Evolutionary conservation across 108 stramenopile genomes (phyloP).

Genomic region (Parietichytrium sp.): DNA sequence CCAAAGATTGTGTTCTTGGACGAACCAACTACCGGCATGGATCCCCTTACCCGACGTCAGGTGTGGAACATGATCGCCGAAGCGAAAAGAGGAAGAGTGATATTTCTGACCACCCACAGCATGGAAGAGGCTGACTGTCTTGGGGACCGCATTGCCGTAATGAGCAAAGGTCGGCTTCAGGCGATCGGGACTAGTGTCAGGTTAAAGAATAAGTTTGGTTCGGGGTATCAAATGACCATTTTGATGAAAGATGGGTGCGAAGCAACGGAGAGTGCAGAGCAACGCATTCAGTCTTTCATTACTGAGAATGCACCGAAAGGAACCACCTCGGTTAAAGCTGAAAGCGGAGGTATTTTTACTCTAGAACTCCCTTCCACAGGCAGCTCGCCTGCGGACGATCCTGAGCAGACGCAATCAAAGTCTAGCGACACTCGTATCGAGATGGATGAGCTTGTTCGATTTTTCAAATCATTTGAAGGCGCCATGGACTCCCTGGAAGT

Average conservation of each 20-base stretch:
- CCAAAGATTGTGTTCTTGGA: slow-evolving; percentile 46
- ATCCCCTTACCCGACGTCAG: slow-evolving; percentile 46
- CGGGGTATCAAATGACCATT: slow-evolving; percentile 44
- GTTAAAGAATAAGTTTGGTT: slow-evolving; percentile 52
- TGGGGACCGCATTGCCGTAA: slow-evolving; percentile 91
- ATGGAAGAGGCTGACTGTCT: slow-evolving; percentile 83
- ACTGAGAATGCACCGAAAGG: neutral
- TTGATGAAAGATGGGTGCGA: slow-evolving; percentile 16
- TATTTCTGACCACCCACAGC: slow-evolving; percentile 73
- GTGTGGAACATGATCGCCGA: slow-evolving; percentile 49
- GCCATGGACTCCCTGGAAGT: neutral
- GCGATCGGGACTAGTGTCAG: slow-evolving; percentile 83
- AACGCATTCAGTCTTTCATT: too few relatives aligned
- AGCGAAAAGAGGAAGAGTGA: slow-evolving; percentile 63
- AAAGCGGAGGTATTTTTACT: too few relatives aligned
- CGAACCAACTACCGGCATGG: slow-evolving; percentile 54
- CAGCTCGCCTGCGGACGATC: too few relatives aligned
- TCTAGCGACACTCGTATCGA: too few relatives aligned
- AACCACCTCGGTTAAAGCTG: neutral
- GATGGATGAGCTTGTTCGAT: neutral
- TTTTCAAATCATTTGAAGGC: neutral
- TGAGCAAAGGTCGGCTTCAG: slow-evolving; percentile 83
- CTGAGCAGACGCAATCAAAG: too few relatives aligned
- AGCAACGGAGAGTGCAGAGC: too few relatives aligned
- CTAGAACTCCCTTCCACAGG: too few relatives aligned